phyloP scores from a whole-genome alignment of 106 monocot genomes.

The Posidonia australis region DNA sequence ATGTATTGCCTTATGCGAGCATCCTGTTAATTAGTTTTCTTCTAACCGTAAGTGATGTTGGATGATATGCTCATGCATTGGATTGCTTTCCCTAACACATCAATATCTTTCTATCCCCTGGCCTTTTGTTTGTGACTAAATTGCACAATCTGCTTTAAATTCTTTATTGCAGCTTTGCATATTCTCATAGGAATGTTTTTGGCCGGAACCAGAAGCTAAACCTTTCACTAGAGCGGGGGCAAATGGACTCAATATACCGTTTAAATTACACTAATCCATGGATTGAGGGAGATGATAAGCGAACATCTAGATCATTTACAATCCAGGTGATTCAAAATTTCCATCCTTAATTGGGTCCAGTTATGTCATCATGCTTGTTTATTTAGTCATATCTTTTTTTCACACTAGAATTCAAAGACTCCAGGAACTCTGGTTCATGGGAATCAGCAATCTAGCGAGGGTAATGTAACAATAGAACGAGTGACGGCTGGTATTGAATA shows the following conservation, averaged over 20 bases:
- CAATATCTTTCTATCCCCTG: background rate
- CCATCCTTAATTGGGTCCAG: background rate
- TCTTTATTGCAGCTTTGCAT: constrained; percentile 77
- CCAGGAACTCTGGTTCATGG: constrained; percentile 97
- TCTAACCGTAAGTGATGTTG: too few species aligned
- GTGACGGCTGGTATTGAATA: constrained; percentile 86
- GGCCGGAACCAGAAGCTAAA: constrained; percentile 95
- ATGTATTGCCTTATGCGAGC: too few species aligned
- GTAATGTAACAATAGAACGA: constrained; percentile 66
- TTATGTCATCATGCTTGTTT: background rate
- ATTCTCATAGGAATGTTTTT: constrained; percentile 98
- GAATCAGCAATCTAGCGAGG: constrained; percentile 33
- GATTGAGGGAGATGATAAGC: constrained; percentile 95
- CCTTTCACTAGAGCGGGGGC: constrained; percentile 90
- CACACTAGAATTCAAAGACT: constrained; percentile 80
- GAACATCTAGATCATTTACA: constrained; percentile 85
- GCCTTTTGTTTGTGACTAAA: background rate
- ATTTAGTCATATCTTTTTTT: background rate
- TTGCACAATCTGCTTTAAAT: constrained; percentile 7
- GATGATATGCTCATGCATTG: too few species aligned
- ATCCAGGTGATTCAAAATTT: constrained; percentile 48
- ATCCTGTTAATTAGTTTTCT: too few species aligned
- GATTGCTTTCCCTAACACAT: background rate
- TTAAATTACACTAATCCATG: constrained; percentile 95
- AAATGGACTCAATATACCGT: constrained; percentile 94